These are phyloP conservation scores for Gossypium herbaceum DNA, from an alignment of 345 rosid genomes.

Conservation along the genomic window DNA sequence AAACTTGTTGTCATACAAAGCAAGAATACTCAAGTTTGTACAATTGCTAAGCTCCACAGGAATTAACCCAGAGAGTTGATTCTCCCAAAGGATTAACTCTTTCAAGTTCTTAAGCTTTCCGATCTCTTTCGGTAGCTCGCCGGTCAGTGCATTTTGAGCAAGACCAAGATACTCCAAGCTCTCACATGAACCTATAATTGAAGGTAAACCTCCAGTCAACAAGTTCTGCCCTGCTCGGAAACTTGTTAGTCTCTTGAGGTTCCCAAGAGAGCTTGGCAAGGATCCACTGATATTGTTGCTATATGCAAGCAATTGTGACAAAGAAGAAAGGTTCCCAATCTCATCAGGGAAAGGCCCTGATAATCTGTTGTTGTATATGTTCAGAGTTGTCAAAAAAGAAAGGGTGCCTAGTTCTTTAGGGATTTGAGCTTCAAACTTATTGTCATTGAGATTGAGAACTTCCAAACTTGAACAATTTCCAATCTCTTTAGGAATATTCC, in stretches of 20 bases:
- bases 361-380: slow-evolving; percentile 66
- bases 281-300: slow-evolving; percentile 71
- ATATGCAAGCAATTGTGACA: slow-evolving; percentile 57
- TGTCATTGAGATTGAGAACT: slow-evolving; percentile 56
- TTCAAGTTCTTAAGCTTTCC: slow-evolving; percentile 61
- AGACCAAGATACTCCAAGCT: slow-evolving; percentile 70
- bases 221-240: slow-evolving; percentile 84
- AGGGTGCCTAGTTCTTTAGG: slow-evolving; percentile 56
- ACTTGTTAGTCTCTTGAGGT: slow-evolving; percentile 45
- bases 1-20: slow-evolving; percentile 76
- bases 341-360: slow-evolving; percentile 69
- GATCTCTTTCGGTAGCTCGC: slow-evolving; percentile 63
- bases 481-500: slow-evolving; percentile 57
- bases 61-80: slow-evolving; percentile 63
- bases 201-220: slow-evolving; percentile 76
- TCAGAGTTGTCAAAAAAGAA: slow-evolving; percentile 41
- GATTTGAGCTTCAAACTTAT: slow-evolving; percentile 50
- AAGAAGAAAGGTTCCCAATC: slow-evolving; percentile 57
- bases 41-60: slow-evolving; percentile 78
- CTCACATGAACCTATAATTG: slow-evolving; percentile 64
- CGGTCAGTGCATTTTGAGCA: slow-evolving; percentile 67
- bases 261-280: slow-evolving; percentile 64
- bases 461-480: slow-evolving; percentile 56
- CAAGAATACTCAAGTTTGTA: slow-evolving; percentile 51
- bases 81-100: slow-evolving; percentile 66